Percentiles rank a stretch among this genome's conserved stretches.
These are phyloP conservation scores for Pseudogymnoascus sp. DNA, from an alignment of 2,329 filamentous ascomycete species.

Conservation along the genomic window DNA sequence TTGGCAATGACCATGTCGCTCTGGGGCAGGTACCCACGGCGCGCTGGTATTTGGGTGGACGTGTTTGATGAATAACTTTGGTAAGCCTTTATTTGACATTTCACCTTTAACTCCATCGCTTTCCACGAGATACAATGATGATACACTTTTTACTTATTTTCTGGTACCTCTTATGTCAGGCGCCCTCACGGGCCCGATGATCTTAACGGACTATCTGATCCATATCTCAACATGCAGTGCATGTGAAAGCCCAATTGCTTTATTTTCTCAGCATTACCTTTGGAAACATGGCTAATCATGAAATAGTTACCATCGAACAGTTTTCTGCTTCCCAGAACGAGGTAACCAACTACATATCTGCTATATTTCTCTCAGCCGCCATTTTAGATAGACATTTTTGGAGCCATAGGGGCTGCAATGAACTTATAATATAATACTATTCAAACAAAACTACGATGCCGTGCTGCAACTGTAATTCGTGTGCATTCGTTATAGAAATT, in stretches of 20 bases:
- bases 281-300: not conserved
- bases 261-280: not conserved
- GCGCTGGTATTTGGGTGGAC: not conserved
- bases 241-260: conserved; percentile 1
- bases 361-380: not conserved
- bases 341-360: not conserved
- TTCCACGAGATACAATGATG: conserved; percentile 50
- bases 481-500: not conserved
- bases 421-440: not conserved
- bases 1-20: not conserved
- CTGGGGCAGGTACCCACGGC: not conserved
- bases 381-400: not conserved
- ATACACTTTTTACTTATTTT: conserved; percentile 62
- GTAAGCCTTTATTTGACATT: not conserved
- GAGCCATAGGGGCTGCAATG: not conserved
- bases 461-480: not conserved
- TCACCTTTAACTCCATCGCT: not conserved
- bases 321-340: not conserved
- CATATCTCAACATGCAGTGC: conserved; percentile 12
- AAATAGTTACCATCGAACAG: not conserved
- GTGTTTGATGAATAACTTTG: not conserved
- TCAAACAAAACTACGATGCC: not conserved
- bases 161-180: conserved; percentile 99
- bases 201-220: conserved; percentile 79
- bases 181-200: conserved; percentile 58